Evolutionary conservation across 371 early-diverging fungal genomes (phyloP), one percentile per base, ranked within the genome.

Genomic region (Catenaria anguillulae): DNA sequence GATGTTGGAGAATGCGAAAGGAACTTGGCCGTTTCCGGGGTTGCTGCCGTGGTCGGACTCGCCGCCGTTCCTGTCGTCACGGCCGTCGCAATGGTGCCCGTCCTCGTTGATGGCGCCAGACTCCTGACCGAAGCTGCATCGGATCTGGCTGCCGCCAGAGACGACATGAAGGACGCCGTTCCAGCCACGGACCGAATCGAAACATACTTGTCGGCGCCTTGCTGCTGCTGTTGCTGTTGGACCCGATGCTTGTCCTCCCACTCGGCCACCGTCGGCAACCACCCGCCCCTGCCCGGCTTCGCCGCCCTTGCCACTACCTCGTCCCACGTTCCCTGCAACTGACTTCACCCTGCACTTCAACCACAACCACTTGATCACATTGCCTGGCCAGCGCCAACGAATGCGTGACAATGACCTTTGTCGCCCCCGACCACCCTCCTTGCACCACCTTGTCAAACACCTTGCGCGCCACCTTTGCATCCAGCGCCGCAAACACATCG

Each of bases 401-500:
- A 42, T 63, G 63, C 54, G 63, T 33, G 52, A 63, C 50, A 24
- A 58, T 10, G 40, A 63, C n/a, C n/a, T n/a, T n/a, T n/a, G n/a
- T n/a, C n/a, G n/a, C n/a, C n/a, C n/a, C n/a, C n/a, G n/a, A n/a
- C n/a, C n/a, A n/a, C n/a, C n/a, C n/a, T n/a, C n/a, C n/a, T n/a
- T n/a, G n/a, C n/a, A n/a, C 45, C 13, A 66, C 61, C 34, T 45
- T 33, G 21, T 75, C 71, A 54, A 79, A 77, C 36, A 76, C 6
- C 34, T 64, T 56, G 24, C 70, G 59, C 5, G 67, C 78, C 40
- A 78, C 79, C 33, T 67, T 46, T 4, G 79, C 64, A 63, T 76
- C 77, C 12, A 75, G 67, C 13, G 77, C 81, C 5, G 66, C 56
- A 15, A 79, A 55, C 10, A 75, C 75, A 60, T 80, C 80, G 64